Conservation (phyloP, 1,139 yeast genomes). For the Taphrina wiesneri region DNA sequence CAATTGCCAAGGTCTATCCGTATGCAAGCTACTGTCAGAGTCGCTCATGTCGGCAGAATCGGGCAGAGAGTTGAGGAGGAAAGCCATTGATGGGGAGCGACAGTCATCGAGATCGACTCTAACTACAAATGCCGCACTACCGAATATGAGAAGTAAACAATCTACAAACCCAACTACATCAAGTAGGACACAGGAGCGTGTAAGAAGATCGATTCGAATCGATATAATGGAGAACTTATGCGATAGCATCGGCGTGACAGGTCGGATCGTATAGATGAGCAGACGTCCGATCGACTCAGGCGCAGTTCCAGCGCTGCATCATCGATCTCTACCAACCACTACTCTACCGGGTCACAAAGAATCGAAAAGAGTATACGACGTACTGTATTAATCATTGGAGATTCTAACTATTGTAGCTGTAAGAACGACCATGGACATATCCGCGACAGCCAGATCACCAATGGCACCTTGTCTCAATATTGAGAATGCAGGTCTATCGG, state of each 20-base stretch:
- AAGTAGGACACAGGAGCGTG: neutral
- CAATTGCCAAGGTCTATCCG: neutral
- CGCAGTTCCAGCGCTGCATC: slow-evolving; percentile 2
- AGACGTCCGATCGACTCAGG: neutral
- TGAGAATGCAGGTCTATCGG: neutral
- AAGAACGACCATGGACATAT: neutral
- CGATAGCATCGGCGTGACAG: neutral
- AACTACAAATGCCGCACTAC: neutral
- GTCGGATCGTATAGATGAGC: neutral
- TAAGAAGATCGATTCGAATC: neutral
- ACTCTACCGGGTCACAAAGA: neutral
- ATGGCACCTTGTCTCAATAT: neutral
- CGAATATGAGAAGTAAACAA: neutral
- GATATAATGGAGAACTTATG: neutral
- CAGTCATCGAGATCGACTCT: neutral
- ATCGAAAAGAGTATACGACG: neutral
- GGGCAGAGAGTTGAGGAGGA: neutral
- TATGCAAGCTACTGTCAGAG: too few relatives aligned
- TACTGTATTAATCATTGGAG: neutral
- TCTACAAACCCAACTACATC: neutral
- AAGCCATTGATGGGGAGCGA: neutral
- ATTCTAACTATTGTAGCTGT: neutral
- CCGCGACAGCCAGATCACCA: neutral
- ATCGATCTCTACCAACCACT: neutral
- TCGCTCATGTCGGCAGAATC: neutral